These are phyloP conservation scores for Prunus mira DNA, from an alignment of 306 rosid species.

Conservation along the genomic window DNA sequence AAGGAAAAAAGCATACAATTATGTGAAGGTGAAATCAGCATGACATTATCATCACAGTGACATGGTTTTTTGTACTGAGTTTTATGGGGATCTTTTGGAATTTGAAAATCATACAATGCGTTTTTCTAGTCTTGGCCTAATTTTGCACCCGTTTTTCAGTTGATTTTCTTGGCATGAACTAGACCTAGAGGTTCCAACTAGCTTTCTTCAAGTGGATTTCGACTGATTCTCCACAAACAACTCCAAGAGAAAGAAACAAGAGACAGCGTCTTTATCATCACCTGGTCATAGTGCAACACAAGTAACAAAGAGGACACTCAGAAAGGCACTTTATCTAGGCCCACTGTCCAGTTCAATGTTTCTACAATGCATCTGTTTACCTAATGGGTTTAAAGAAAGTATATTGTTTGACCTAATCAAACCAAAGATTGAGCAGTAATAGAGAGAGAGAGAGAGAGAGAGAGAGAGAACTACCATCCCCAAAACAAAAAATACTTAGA, in stretches of 20 bases:
- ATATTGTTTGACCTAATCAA: neutral
- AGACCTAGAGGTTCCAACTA: neutral
- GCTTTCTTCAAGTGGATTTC: neutral
- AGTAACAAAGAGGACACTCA: neutral
- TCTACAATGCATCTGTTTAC: neutral
- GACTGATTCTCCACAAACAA: neutral
- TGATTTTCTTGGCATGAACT: neutral
- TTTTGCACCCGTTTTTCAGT: too few relatives aligned
- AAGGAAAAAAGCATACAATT: too few relatives aligned
- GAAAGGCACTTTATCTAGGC: neutral
- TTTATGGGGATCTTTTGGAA: too few relatives aligned
- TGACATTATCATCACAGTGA: too few relatives aligned
- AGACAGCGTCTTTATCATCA: too few relatives aligned
- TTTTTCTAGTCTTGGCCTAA: too few relatives aligned
- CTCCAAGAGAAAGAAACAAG: neutral
- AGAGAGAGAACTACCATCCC: conserved; percentile 7
- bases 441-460: neutral
- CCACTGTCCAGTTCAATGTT: neutral
- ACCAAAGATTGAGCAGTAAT: neutral
- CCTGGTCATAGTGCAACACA: too few relatives aligned
- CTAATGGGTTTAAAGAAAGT: neutral
- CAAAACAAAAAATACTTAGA: neutral
- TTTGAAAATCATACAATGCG: too few relatives aligned
- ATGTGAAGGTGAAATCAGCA: too few relatives aligned
- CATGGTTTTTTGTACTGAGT: too few relatives aligned